Conservation (phyloP, 768 basidiomycete genomes). For the Boletus bicolor region DNA sequence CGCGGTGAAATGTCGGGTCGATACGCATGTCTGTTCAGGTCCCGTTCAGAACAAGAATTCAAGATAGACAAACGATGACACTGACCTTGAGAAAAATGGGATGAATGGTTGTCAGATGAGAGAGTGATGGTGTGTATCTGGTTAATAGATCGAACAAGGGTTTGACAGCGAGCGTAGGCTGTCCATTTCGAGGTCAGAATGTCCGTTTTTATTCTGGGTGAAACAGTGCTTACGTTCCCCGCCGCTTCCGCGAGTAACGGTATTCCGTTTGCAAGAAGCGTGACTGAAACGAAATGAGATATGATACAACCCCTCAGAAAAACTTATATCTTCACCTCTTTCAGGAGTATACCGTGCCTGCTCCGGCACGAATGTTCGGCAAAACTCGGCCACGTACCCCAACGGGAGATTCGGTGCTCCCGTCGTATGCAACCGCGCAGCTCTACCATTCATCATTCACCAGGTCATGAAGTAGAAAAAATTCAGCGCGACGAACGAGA, state of each 20-base stretch:
- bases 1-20: constrained; percentile 47
- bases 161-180: constrained; percentile 48
- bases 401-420: constrained; percentile 40
- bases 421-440: constrained; percentile 50
- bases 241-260: constrained; percentile 43
- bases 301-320: neutral
- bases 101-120: constrained; percentile 69
- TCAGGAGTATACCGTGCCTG: constrained; percentile 69
- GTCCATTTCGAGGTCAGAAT: constrained; percentile 20
- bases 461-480: neutral
- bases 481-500: neutral
- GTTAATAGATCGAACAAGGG: constrained; percentile 59
- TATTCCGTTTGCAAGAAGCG: constrained; percentile 63
- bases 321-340: constrained; percentile 43
- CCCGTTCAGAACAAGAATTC: neutral
- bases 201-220: neutral
- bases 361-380: constrained; percentile 55
- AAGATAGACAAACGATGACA: neutral
- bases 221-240: constrained; percentile 48
- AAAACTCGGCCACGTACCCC: constrained; percentile 53
- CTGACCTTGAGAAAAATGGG: constrained; percentile 62
- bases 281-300: constrained; percentile 43
- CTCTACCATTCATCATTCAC: constrained; percentile 35
- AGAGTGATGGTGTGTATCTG: constrained; percentile 56
- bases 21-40: constrained; percentile 52